Conservation (phyloP, 768 basidiomycete genomes). For the Obba rivulosa region DNA sequence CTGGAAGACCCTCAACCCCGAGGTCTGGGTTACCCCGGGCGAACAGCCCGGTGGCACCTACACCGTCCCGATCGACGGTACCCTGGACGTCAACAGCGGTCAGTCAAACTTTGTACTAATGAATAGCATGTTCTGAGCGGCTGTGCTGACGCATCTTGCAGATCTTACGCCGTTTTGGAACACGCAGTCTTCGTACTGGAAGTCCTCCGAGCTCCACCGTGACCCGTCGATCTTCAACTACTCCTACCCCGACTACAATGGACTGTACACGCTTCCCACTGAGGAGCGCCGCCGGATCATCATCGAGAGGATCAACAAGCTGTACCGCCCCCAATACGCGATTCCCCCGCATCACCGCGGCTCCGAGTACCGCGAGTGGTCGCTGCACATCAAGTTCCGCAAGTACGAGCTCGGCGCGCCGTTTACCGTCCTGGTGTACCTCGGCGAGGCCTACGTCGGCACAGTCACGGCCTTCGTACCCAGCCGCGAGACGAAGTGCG, state of each 20-base stretch:
- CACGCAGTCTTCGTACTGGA: slow-evolving; percentile 33
- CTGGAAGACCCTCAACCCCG: slow-evolving; percentile 43
- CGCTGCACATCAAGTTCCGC: slow-evolving; percentile 35
- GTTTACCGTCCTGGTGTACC: slow-evolving; percentile 43
- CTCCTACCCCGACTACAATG: slow-evolving; percentile 47
- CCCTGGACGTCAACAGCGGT: slow-evolving; percentile 9
- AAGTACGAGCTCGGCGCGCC: slow-evolving; percentile 38
- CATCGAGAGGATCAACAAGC: slow-evolving; percentile 26
- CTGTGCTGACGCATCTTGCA: slow-evolving; percentile 12
- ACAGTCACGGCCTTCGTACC: slow-evolving; percentile 40
- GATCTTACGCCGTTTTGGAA: slow-evolving; percentile 46
- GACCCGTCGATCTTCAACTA: slow-evolving; percentile 33
- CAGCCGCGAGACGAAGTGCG: slow-evolving; percentile 28
- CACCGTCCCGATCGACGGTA: slow-evolving; percentile 8
- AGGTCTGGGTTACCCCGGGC: slow-evolving; percentile 30
- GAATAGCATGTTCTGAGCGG: background rate
- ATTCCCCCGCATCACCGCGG: background rate
- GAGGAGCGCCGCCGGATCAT: slow-evolving; percentile 28
- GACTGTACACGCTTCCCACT: slow-evolving; percentile 26
- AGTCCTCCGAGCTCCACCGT: slow-evolving; percentile 25
- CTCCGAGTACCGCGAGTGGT: slow-evolving; percentile 31
- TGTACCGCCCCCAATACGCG: slow-evolving; percentile 18
- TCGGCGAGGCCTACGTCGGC: slow-evolving; percentile 40
- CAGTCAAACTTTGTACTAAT: background rate
- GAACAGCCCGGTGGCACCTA: slow-evolving; percentile 6